Evolutionary conservation across 148 eudicot genomes (phyloP).

Genomic region (Heliosperma pusillum): DNA sequence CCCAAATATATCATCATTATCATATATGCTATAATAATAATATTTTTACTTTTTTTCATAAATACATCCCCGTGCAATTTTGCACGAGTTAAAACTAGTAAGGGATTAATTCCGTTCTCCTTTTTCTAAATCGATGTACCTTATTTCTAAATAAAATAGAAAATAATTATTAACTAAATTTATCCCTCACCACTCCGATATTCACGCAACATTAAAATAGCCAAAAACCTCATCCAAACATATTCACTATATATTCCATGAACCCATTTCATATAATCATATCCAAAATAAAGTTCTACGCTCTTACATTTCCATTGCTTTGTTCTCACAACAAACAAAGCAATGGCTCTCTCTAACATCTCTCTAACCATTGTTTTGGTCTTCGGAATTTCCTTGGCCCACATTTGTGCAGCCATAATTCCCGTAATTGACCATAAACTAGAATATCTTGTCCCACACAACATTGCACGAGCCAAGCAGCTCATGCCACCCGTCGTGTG

Average conservation of each 20-base stretch:
- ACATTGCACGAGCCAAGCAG: constrained; percentile 34
- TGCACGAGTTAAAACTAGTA: too few relatives aligned
- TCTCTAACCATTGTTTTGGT: constrained; percentile 32
- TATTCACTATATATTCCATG: background rate
- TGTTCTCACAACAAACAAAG: constrained; percentile 11
- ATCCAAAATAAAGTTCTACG: too few relatives aligned
- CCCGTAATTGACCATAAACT: background rate
- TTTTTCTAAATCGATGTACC: too few relatives aligned
- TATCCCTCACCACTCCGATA: background rate
- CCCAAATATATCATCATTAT: too few relatives aligned
- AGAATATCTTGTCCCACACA: constrained; percentile 34
- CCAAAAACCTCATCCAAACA: background rate
- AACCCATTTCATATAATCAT: background rate
- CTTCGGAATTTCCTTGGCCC: constrained; percentile 4
- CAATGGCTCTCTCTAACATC: constrained; percentile 22
- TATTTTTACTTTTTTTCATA: too few relatives aligned
- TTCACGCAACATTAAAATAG: background rate
- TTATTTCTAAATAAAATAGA: background rate
- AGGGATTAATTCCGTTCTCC: too few relatives aligned
- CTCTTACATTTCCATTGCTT: background rate
- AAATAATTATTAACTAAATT: background rate
- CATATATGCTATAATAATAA: too few relatives aligned
- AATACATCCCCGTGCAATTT: too few relatives aligned
- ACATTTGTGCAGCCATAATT: background rate
- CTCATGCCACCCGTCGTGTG: constrained; percentile 37